These are phyloP conservation scores for Jatropha curcas DNA, from an alignment of 345 rosid species.

Conservation along the genomic window DNA sequence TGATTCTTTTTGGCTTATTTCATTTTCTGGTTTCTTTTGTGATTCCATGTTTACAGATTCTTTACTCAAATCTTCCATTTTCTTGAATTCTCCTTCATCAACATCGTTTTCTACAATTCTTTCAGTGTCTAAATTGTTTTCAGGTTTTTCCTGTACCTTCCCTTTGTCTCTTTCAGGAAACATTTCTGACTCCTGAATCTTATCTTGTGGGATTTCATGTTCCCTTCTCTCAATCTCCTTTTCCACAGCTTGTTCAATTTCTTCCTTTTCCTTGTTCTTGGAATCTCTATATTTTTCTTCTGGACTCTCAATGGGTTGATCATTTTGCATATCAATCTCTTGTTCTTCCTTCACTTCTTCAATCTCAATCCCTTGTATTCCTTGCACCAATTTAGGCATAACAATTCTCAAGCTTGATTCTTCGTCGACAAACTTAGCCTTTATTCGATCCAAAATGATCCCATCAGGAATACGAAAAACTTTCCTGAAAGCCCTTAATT, in stretches of 20 bases:
- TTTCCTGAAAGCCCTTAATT: slow-evolving; percentile 52
- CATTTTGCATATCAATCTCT: too few species aligned
- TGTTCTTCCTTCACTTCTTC: slow-evolving; percentile 52
- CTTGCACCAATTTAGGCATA: slow-evolving; percentile 68
- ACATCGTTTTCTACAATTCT: not conserved
- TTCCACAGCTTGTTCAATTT: slow-evolving; percentile 18
- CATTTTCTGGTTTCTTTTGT: not conserved
- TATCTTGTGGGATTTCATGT: slow-evolving; percentile 8
- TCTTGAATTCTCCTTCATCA: slow-evolving; percentile 10
- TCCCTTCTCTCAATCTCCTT: slow-evolving; percentile 14
- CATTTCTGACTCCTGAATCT: slow-evolving; percentile 4
- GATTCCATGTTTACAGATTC: not conserved
- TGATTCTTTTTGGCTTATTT: not conserved
- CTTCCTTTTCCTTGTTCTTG: slow-evolving; percentile 9
- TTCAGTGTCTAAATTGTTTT: not conserved
- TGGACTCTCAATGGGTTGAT: too few species aligned
- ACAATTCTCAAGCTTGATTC: slow-evolving; percentile 50
- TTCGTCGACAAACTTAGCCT: slow-evolving; percentile 62
- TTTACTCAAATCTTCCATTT: not conserved
- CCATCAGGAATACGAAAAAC: slow-evolving; percentile 61
- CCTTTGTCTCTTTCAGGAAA: slow-evolving; percentile 23
- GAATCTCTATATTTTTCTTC: slow-evolving; percentile 8
- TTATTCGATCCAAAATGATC: slow-evolving; percentile 57
- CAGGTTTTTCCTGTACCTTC: slow-evolving; percentile 3
- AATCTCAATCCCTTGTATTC: slow-evolving; percentile 48